Evolutionary conservation across 228 moss, liverwort and hornwort species (phyloP).

Genomic region (Sphagnum magellanicum): DNA sequence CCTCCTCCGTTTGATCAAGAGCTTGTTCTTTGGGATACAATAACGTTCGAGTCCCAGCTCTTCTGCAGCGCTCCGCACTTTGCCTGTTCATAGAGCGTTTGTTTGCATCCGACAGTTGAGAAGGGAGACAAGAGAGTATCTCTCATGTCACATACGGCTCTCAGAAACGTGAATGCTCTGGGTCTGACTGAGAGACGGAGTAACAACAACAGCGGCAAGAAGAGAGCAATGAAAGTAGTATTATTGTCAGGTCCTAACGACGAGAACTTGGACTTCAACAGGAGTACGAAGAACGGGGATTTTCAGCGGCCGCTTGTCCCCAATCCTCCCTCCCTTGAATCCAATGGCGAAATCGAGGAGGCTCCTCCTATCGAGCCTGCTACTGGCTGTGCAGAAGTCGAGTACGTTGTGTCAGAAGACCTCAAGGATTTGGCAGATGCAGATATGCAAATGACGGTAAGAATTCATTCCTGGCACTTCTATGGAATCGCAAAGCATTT

Average conservation of each 20-base stretch:
- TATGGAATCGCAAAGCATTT: no score
- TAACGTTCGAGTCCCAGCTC: no score
- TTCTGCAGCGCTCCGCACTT: no score
- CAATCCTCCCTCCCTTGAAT: slow-evolving; percentile 29
- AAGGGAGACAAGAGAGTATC: not conserved
- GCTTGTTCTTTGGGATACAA: no score
- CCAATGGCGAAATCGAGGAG: slow-evolving; percentile 19
- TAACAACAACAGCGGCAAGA: slow-evolving; percentile 17
- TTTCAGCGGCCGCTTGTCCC: slow-evolving; percentile 11
- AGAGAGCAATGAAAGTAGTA: slow-evolving; percentile 67
- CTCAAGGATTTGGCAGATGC: slow-evolving; percentile 63
- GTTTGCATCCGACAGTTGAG: not conserved
- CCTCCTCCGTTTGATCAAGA: no score
- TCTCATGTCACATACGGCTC: slow-evolving; percentile 55
- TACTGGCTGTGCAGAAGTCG: slow-evolving; percentile 57
- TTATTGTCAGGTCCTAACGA: slow-evolving; percentile 52
- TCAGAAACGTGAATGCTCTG: slow-evolving; percentile 54
- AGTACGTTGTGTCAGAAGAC: slow-evolving; percentile 85
- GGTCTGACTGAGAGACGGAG: slow-evolving; percentile 45
- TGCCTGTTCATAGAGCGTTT: no score
- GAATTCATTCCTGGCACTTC: slow-evolving; percentile 2
- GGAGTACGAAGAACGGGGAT: slow-evolving; percentile 11
- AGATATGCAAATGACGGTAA: slow-evolving; percentile 58
- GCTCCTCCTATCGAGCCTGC: slow-evolving; percentile 28
- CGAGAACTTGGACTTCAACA: slow-evolving; percentile 56